Percentiles rank a stretch among this genome's conserved stretches.
Evolutionary conservation across 805 yeast species (phyloP).

Genomic region (Pichia thaimueangensis): DNA sequence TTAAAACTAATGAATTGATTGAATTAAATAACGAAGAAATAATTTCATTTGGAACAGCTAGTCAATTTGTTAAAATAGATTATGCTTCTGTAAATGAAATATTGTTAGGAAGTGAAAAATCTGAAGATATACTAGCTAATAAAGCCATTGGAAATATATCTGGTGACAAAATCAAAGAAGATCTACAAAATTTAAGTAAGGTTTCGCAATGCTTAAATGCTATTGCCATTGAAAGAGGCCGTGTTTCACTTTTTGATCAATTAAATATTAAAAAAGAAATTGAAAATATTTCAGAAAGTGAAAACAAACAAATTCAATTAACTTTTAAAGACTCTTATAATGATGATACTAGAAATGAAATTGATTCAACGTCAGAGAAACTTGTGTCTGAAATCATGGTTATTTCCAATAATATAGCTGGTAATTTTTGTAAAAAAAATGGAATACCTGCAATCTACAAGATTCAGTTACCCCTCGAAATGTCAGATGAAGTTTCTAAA

Average conservation of each 20-base stretch:
- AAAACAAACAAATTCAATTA: conserved; percentile 21
- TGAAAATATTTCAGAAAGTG: conserved; percentile 18
- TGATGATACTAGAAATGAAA: conserved; percentile 11
- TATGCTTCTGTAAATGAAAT: conserved; percentile 58
- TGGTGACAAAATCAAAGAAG: conserved; percentile 20
- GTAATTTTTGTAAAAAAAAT: conserved; percentile 37
- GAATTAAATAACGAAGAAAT: conserved; percentile 21
- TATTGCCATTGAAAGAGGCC: conserved; percentile 33
- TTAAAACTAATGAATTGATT: conserved; percentile 15
- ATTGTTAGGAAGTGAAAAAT: conserved; percentile 25
- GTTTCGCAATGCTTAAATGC: conserved; percentile 28
- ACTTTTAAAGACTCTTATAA: conserved; percentile 18
- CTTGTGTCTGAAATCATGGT: conserved; percentile 86
- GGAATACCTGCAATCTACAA: conserved; percentile 48
- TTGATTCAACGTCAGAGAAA: conserved; percentile 42
- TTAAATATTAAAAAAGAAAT: conserved; percentile 20
- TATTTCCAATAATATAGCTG: conserved; percentile 60
- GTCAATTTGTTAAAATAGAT: conserved; percentile 47
- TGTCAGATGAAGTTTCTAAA: conserved; percentile 17
- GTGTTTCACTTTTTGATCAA: conserved; percentile 22
- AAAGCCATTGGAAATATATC: conserved; percentile 9
- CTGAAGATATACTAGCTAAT: conserved; percentile 6
- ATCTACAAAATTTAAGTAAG: conserved; percentile 31
- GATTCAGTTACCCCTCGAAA: conserved; percentile 26
- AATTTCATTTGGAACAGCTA: conserved; percentile 37